These are phyloP conservation scores for Barnettozyma wickerhamii DNA, from an alignment of 805 yeast species.

Conservation along the genomic window DNA sequence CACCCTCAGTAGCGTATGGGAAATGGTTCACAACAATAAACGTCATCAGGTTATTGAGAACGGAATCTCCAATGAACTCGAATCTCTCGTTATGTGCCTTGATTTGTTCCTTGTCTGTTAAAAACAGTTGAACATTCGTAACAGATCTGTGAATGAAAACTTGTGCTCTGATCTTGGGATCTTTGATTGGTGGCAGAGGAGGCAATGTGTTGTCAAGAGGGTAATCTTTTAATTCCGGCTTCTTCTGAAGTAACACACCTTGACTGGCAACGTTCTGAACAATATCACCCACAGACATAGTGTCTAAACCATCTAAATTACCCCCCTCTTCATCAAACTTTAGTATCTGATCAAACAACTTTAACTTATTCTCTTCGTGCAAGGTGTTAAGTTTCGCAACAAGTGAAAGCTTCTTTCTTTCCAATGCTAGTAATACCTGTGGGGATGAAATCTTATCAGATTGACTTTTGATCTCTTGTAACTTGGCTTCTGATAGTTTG, in stretches of 20 bases:
- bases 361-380: conserved; percentile 43
- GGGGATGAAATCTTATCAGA: conserved; percentile 30
- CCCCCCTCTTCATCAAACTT: conserved; percentile 29
- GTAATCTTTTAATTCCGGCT: too few species aligned
- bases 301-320: not conserved
- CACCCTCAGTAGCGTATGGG: conserved; percentile 78
- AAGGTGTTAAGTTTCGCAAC: conserved; percentile 58
- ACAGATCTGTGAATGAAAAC: conserved; percentile 83
- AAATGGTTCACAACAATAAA: conserved; percentile 58
- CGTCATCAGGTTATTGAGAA: conserved; percentile 70
- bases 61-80: conserved; percentile 89
- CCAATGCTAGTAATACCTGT: conserved; percentile 45
- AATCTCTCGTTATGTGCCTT: conserved; percentile 77
- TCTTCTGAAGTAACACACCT: not conserved
- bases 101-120: conserved; percentile 53
- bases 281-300: not conserved
- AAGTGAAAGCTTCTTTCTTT: conserved; percentile 50
- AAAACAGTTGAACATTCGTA: conserved; percentile 51
- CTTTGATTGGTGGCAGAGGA: conserved; percentile 59
- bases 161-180: conserved; percentile 54
- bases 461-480: conserved; percentile 31
- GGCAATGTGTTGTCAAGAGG: conserved; percentile 51
- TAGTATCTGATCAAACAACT: conserved; percentile 51
- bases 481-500: conserved; percentile 49
- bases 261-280: not conserved